These are phyloP conservation scores for Trichoderma sp. DNA, from an alignment of 2,329 filamentous ascomycete genomes.

Conservation along the genomic window DNA sequence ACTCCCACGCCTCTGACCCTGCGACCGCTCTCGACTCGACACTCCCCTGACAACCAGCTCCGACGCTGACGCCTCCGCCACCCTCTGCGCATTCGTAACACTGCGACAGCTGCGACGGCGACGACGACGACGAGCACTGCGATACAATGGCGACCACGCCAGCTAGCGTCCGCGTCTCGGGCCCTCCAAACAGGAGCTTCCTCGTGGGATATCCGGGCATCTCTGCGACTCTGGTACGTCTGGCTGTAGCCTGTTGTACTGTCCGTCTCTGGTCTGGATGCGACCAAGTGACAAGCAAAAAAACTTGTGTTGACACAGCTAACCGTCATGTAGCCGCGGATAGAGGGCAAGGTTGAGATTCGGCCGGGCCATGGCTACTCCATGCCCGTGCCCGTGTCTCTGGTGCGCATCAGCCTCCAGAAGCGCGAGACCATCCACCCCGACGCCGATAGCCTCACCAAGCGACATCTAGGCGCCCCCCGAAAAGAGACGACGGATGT, in stretches of 20 bases:
- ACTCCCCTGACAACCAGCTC: conserved; percentile 4
- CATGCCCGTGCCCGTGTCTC: conserved; percentile 83
- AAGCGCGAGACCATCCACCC: conserved; percentile 95
- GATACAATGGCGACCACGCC: conserved; percentile 35
- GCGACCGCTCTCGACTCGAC: neutral
- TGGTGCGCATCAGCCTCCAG: conserved; percentile 91
- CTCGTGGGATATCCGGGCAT: conserved; percentile 97
- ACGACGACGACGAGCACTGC: neutral
- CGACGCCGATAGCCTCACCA: conserved; percentile 88
- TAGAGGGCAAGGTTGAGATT: conserved; percentile 97
- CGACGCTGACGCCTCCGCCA: conserved; percentile 6
- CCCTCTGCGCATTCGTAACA: conserved; percentile 12
- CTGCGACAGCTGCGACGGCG: neutral
- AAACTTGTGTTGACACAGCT: neutral
- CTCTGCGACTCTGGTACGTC: conserved; percentile 90
- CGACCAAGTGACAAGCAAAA: neutral
- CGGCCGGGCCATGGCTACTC: conserved; percentile 80
- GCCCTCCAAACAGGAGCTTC: conserved; percentile 94
- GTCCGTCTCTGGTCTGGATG: neutral
- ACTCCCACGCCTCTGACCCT: neutral
- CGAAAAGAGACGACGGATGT: conserved; percentile 88
- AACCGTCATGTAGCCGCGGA: conserved; percentile 65
- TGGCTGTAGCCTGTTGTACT: neutral
- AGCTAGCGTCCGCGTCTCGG: conserved; percentile 80
- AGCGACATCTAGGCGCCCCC: conserved; percentile 85